Evolutionary conservation across 202 grass and related monocot genomes (phyloP).

Genomic region (Musa balbisiana): DNA sequence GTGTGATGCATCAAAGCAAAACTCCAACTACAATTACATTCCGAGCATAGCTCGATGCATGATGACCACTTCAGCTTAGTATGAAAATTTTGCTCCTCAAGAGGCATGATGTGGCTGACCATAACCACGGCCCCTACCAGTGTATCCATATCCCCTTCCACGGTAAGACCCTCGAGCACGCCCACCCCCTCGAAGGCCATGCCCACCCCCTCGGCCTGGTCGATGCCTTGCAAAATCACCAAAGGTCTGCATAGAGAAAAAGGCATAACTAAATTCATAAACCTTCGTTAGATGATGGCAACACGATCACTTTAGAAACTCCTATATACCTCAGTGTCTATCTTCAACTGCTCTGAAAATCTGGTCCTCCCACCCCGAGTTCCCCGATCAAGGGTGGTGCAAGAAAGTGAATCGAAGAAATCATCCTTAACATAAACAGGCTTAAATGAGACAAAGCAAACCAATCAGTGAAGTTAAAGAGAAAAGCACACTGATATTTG

Average conservation of each 20-base stretch:
- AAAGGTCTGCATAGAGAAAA: constrained; percentile 53
- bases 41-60: background rate
- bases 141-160: constrained; percentile 54
- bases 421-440: constrained; percentile 94
- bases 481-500: constrained; percentile 2
- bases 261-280: constrained; percentile 18
- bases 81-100: background rate
- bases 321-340: constrained; percentile 66
- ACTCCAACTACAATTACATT: background rate
- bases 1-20: background rate
- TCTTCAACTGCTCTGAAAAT: constrained; percentile 76
- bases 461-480: constrained; percentile 20
- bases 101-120: constrained; percentile 31
- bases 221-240: constrained; percentile 68
- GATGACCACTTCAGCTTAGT: background rate
- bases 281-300: background rate
- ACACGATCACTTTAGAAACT: background rate
- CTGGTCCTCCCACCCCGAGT: constrained; percentile 54
- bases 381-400: constrained; percentile 60
- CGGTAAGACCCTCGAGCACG: constrained; percentile 41
- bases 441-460: constrained; percentile 32
- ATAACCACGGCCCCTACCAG: constrained; percentile 39
- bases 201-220: constrained; percentile 45
- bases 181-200: constrained; percentile 46
- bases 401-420: constrained; percentile 92